Conservation (phyloP, 2,329 filamentous ascomycete species). For the Simplicillium aogashimaense region DNA sequence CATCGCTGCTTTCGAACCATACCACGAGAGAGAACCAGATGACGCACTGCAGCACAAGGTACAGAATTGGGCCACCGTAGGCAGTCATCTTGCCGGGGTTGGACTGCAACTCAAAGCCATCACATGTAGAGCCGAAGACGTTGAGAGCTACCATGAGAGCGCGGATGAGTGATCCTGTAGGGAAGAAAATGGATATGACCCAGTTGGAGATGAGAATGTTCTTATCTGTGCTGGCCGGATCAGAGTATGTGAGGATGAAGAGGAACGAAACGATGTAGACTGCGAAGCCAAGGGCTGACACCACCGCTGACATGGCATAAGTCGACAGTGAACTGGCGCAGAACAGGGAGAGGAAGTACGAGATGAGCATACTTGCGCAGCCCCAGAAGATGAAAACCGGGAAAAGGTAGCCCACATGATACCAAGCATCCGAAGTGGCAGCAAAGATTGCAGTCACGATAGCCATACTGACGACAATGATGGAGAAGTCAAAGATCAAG, state of each 20-base stretch:
- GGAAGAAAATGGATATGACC: conserved; percentile 59
- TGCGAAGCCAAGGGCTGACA: conserved; percentile 59
- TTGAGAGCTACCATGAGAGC: conserved; percentile 67
- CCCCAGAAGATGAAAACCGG: conserved; percentile 68
- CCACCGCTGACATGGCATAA: conserved; percentile 67
- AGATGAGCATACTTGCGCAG: conserved; percentile 58
- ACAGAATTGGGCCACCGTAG: conserved; percentile 73
- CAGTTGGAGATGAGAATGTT: conserved; percentile 64
- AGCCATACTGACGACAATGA: conserved; percentile 55
- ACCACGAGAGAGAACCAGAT: conserved; percentile 60
- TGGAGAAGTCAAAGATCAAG: conserved; percentile 58
- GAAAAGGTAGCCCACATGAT: conserved; percentile 66
- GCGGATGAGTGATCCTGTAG: conserved; percentile 61
- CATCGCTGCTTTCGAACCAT: conserved; percentile 60
- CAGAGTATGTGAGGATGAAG: conserved; percentile 61
- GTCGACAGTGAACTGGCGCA: conserved; percentile 65
- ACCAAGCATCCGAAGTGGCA: conserved; percentile 55
- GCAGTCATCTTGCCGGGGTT: conserved; percentile 60
- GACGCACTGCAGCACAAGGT: conserved; percentile 61
- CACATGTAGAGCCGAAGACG: conserved; percentile 66
- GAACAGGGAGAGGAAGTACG: conserved; percentile 70
- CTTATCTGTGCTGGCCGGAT: conserved; percentile 54
- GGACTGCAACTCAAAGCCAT: conserved; percentile 44
- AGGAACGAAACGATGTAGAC: conserved; percentile 60
- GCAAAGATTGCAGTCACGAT: conserved; percentile 59